Evolutionary conservation across 176 grass and related monocot genomes (phyloP).

Genomic region (Luzula sylvatica): DNA sequence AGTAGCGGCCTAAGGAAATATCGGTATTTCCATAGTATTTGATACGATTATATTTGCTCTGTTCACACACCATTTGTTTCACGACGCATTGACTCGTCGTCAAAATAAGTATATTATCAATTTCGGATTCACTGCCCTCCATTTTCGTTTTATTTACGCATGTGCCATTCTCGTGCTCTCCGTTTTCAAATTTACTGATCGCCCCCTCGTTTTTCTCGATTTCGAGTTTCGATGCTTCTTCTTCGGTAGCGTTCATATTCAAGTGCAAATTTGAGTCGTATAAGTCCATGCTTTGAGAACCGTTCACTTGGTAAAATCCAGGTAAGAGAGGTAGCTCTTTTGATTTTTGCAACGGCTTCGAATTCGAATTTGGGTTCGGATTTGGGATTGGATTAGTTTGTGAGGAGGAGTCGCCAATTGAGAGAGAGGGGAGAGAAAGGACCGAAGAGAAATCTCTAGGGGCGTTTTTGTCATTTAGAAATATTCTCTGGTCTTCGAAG

Average conservation of each 20-base stretch:
- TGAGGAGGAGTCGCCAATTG: constrained; percentile 5
- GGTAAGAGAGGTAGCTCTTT: constrained; percentile 20
- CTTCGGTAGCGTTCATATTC: constrained; percentile 23
- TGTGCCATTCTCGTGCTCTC: constrained; percentile 2
- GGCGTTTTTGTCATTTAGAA: constrained; percentile 35
- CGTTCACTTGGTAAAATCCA: constrained; percentile 25
- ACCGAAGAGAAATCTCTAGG: constrained; percentile 19
- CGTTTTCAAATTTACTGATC: constrained; percentile 19
- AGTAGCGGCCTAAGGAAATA: constrained; percentile 68
- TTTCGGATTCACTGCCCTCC: constrained; percentile 26
- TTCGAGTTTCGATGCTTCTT: constrained; percentile 30
- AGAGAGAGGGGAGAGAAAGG: constrained; percentile 15
- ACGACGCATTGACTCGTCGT: constrained; percentile 62
- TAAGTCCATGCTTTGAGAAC: constrained; percentile 50
- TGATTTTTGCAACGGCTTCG: constrained; percentile 7
- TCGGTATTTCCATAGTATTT: constrained; percentile 83
- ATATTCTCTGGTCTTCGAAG: constrained; percentile 77
- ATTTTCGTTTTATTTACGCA: constrained; percentile 27
- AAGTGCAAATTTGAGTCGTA: constrained; percentile 39
- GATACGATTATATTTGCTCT: constrained; percentile 71
- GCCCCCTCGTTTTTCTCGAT: constrained; percentile 24
- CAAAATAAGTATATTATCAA: constrained; percentile 61
- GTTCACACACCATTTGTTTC: constrained; percentile 65
- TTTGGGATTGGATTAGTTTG: too few relatives aligned
- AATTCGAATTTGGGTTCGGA: background rate